Base-by-base conservation (phyloP, 2,329 filamentous ascomycete species). In the Elsinoe ampelina region DNA sequence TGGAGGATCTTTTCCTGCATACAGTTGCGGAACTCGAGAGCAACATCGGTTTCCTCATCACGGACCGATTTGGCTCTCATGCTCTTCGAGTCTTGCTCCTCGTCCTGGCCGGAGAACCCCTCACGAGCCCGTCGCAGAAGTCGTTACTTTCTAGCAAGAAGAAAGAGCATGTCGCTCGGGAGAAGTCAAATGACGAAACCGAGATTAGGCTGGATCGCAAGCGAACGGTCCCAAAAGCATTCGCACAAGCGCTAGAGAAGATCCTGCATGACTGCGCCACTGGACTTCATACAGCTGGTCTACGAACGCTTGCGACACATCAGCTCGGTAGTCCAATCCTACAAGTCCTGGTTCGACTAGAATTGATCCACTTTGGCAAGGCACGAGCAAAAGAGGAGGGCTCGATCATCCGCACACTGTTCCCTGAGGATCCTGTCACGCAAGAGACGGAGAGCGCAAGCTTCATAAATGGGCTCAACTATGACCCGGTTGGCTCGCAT, bases 271-370 rank as follows among this genome's bases (percentile, higher is more conserved):
- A 90, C 63, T 86, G 88, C 50, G 83, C 89, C 8, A 78, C 83
- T 0, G 82, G 80, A 0, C 79, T 96, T 63, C 89, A 93, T 67
- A 80, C 86, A 1, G 88, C 86, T 2, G 87, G 89, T 64, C 79
- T 97, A 26, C 83, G 89, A 26, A 83, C 93, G 2, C 76, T 98
- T 57, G 89, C 92, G 1, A 90, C 84, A 17, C 92, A 97, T 66
- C 89, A 88, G 3, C 87, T 92, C 1, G 93, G 90, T 48, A 96
- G 95, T 65, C 93, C 93, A 0, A 87, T 90, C 0, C 77, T 98
- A n/a, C 93, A 97, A 68, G 79, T 97, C 1, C 76, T 98, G 30
- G 75, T 98, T 2, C 88, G 91, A 66, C 77, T 98, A 13, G 93
- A 98, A 66, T 80, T 97, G 48, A 80, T 83, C 0, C 77, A 87